Conservation (phyloP, 2,329 filamentous ascomycete genomes). For the Claviceps fusiformis region DNA sequence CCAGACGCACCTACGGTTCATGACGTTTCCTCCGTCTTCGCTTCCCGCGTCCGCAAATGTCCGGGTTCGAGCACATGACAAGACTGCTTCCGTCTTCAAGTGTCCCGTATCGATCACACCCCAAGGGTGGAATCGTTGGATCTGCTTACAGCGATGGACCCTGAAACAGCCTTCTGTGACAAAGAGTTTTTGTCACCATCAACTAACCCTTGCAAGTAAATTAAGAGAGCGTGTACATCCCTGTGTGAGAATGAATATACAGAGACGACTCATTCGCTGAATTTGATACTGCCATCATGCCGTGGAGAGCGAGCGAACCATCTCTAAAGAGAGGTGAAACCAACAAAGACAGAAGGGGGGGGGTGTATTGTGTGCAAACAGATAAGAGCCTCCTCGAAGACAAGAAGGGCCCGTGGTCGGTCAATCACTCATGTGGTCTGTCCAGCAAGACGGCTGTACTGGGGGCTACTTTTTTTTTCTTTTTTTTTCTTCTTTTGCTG, state of each 20-base stretch:
- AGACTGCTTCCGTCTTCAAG: background rate
- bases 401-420: too few species aligned
- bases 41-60: background rate
- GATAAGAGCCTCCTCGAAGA: background rate
- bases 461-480: too few species aligned
- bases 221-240: background rate
- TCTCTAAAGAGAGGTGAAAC: background rate
- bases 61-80: background rate
- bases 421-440: too few species aligned
- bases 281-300: background rate
- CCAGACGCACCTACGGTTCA: background rate
- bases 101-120: background rate
- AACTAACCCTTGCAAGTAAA: background rate
- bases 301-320: background rate
- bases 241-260: background rate
- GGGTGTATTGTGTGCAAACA: background rate
- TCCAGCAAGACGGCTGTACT: too few species aligned
- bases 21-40: background rate
- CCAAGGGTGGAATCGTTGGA: background rate
- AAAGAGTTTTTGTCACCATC: background rate
- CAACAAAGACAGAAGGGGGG: slow-evolving; percentile 1
- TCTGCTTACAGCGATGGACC: background rate
- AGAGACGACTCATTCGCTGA: background rate
- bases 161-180: background rate
- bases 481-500: too few species aligned